Percentiles rank a stretch among this genome's conserved stretches.
These are phyloP conservation scores for Ambrosia hybrid DNA, from an alignment of 140 eudicot species.

Conservation along the genomic window DNA sequence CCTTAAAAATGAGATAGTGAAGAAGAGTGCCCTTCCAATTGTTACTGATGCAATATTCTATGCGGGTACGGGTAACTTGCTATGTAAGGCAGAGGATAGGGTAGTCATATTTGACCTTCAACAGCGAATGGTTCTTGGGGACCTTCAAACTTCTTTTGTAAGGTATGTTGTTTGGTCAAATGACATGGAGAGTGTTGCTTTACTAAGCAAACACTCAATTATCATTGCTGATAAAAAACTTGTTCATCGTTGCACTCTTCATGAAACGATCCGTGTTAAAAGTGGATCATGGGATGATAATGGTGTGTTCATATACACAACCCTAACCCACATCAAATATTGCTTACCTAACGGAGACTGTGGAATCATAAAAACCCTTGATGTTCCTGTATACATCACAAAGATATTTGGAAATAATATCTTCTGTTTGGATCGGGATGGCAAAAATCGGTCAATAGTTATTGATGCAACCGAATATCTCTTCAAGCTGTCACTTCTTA, in stretches of 20 bases:
- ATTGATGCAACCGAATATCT: conserved; percentile 74
- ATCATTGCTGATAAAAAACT: conserved; percentile 72
- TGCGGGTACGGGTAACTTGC: conserved; percentile 82
- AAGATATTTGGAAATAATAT: conserved; percentile 64
- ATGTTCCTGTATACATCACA: conserved; percentile 68
- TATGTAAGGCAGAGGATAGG: conserved; percentile 77
- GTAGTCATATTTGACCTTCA: conserved; percentile 85
- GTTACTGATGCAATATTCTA: conserved; percentile 77
- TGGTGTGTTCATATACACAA: conserved; percentile 79
- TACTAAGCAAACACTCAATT: conserved; percentile 76
- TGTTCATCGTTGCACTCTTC: conserved; percentile 76
- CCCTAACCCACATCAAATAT: conserved; percentile 73
- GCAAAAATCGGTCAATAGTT: conserved; percentile 59
- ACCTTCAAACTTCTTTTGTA: conserved; percentile 69
- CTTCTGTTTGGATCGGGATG: conserved; percentile 80
- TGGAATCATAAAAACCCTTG: conserved; percentile 77
- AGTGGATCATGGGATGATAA: conserved; percentile 90
- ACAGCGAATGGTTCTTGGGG: conserved; percentile 68
- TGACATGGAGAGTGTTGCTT: conserved; percentile 87
- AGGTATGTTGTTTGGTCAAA: conserved; percentile 84
- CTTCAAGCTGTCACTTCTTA: conserved; percentile 58
- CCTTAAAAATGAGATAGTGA: conserved; percentile 69
- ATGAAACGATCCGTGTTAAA: conserved; percentile 84
- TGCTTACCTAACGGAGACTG: conserved; percentile 86
- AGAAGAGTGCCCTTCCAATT: conserved; percentile 62